phyloP scores from a whole-genome alignment of 2,329 filamentous ascomycete genomes.

The Pseudocercospora fuligena region DNA sequence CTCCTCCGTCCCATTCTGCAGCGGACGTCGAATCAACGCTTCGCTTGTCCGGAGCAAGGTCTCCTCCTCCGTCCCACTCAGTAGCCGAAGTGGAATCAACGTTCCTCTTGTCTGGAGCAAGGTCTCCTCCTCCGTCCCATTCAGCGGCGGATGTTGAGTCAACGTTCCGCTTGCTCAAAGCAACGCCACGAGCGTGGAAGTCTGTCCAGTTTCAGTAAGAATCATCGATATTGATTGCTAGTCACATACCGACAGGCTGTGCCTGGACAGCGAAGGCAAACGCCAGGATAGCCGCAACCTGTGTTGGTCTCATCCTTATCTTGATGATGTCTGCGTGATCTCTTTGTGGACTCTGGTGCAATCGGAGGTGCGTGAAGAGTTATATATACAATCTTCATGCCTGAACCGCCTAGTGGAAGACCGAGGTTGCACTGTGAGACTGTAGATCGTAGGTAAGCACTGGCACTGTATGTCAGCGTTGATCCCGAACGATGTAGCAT shows the following conservation, averaged over 20 bases:
- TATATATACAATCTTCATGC: background rate
- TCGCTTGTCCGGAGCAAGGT: too few species aligned
- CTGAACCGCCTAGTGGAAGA: background rate
- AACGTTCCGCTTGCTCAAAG: background rate
- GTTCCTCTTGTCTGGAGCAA: too few species aligned
- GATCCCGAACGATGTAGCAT: background rate
- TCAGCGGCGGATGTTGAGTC: too few species aligned
- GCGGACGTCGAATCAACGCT: too few species aligned
- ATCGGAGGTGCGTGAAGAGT: background rate
- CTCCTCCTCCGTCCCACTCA: too few species aligned
- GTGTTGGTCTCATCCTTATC: background rate
- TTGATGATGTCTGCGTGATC: background rate
- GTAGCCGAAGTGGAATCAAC: too few species aligned
- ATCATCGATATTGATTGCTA: background rate
- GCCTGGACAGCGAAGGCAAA: background rate
- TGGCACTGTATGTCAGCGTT: background rate
- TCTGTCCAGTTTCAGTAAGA: background rate
- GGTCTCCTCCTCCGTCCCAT: too few species aligned
- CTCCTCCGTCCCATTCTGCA: too few species aligned
- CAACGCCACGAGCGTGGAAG: background rate
- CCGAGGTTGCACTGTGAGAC: background rate
- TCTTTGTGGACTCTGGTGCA: background rate
- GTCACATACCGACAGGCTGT: background rate
- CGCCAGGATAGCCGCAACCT: background rate
- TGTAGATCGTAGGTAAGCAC: background rate